These are phyloP conservation scores for Dittrichia graveolens DNA, from an alignment of 129 eudicot species.

Conservation along the genomic window DNA sequence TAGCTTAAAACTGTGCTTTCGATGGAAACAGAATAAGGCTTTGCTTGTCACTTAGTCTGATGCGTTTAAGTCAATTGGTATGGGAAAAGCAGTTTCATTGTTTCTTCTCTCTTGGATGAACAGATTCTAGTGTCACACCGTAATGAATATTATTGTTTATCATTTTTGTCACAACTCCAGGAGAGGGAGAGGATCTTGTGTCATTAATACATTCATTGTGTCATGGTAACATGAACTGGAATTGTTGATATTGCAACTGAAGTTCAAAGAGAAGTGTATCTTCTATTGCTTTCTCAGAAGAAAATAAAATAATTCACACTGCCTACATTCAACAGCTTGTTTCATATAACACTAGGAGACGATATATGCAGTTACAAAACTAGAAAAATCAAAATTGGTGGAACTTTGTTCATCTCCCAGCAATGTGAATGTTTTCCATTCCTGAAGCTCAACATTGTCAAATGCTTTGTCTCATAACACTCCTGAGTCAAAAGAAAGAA, in stretches of 20 bases:
- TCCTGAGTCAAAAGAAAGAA: not conserved
- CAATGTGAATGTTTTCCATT: not conserved
- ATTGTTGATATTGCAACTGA: too few relatives aligned
- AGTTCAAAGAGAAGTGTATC: too few relatives aligned
- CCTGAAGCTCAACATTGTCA: not conserved
- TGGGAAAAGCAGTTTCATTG: too few relatives aligned
- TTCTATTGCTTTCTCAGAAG: not conserved
- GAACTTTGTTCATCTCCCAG: not conserved
- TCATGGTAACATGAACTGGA: too few relatives aligned
- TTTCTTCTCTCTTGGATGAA: too few relatives aligned
- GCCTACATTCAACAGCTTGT: not conserved
- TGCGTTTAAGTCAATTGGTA: not conserved
- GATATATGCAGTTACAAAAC: not conserved
- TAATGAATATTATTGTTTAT: too few relatives aligned
- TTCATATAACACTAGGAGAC: not conserved
- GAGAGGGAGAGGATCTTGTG: too few relatives aligned
- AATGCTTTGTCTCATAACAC: slow-evolving; percentile 11
- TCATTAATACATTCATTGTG: too few relatives aligned
- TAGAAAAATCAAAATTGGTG: not conserved
- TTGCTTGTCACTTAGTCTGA: not conserved
- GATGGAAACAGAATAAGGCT: slow-evolving; percentile 19
- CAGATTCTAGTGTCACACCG: too few relatives aligned
- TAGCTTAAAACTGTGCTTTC: slow-evolving; percentile 11
- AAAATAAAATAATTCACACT: not conserved
- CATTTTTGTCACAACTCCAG: too few relatives aligned